Percentiles rank a stretch among this genome's conserved stretches.
Conservation (phyloP, 1,284 basidiomycete genomes). For the Cystobasidiaceae sp. region DNA sequence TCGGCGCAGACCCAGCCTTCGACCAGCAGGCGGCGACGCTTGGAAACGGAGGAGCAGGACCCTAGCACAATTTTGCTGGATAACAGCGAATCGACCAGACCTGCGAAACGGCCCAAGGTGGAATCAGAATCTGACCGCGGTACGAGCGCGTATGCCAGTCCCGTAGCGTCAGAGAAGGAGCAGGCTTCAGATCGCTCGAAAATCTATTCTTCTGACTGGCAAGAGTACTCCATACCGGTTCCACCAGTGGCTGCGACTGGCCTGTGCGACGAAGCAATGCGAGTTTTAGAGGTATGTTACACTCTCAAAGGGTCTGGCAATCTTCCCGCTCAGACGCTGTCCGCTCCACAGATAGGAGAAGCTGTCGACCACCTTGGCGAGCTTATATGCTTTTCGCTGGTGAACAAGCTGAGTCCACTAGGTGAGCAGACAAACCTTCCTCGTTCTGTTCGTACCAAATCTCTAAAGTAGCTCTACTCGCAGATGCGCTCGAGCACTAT, state of each 20-base stretch:
- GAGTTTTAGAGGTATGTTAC: slow-evolving; percentile 19
- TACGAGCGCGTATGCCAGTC: neutral
- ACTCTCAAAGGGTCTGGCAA: neutral
- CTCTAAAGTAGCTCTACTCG: neutral
- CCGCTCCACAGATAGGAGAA: neutral
- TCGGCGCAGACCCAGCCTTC: too few relatives aligned
- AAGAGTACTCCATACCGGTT: slow-evolving; percentile 4
- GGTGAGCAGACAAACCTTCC: neutral
- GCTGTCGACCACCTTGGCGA: slow-evolving; percentile 17
- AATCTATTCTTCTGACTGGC: neutral
- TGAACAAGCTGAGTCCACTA: slow-evolving; percentile 16
- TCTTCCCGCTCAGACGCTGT: neutral
- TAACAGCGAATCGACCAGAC: too few relatives aligned
- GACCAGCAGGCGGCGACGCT: too few relatives aligned
- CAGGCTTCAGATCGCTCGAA: neutral
- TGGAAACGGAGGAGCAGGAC: too few relatives aligned
- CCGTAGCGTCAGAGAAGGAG: neutral
- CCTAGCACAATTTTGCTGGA: too few relatives aligned
- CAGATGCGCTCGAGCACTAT: slow-evolving; percentile 24
- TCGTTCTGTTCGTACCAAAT: neutral
- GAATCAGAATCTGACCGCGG: neutral
- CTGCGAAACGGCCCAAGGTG: neutral
- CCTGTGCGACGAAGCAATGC: slow-evolving; percentile 4
- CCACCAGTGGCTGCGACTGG: neutral
- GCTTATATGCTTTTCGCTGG: slow-evolving; percentile 13